Evolutionary conservation across 345 rosid genomes (phyloP), one percentile per base, ranked within the genome.

Genomic region (Salix arbutifolia): DNA sequence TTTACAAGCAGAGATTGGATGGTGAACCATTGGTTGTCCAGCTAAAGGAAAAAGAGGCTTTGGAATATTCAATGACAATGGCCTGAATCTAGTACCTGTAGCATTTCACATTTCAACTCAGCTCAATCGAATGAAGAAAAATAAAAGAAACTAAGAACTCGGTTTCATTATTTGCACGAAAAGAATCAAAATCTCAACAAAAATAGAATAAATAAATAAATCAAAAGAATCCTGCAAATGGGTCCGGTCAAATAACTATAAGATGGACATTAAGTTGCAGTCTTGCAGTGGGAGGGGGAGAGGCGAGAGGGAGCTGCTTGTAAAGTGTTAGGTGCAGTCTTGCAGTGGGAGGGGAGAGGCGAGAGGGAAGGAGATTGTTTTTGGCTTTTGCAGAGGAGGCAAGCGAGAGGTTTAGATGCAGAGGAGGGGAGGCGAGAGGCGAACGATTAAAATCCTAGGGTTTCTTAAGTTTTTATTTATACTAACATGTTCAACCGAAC

Each of bases 1-100:
- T 87, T 90, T 95, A 79, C 99, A 95, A 84, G 97, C 99, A 76
- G 97, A 90, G 76, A 95, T 95, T 1, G 99, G 99, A 81, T 92
- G 99, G 79, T 95, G 97, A 81, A 94, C 97, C 97, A 94, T 94
- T 75, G 97, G 92, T 73, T 91, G 97, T 70, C 97, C 97, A 0
- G 96, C 99, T 71, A 93, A 81, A 61, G 97, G 97, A 84, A 92
- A 93, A 67, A 92, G 88, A 72, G 97, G 97, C 89, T 95, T 95
- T 30, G 97, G 90, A 70, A 93, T 83, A 81, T 95, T 91, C 88
- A 95, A 76, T 2, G 99, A 95, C 86, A 95, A 78, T 56, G 99
- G 97, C 71, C 97, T 87, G 81, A 95, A 95, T 26, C 97, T 82
- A 84, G 98, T 94, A 50, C 97, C 97, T 94, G 78, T 9, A 72